Percentiles rank a stretch among this genome's conserved stretches.
These are phyloP conservation scores for Neopestalotiopsis clavispora DNA, from an alignment of 2,329 filamentous ascomycete genomes.

Conservation along the genomic window DNA sequence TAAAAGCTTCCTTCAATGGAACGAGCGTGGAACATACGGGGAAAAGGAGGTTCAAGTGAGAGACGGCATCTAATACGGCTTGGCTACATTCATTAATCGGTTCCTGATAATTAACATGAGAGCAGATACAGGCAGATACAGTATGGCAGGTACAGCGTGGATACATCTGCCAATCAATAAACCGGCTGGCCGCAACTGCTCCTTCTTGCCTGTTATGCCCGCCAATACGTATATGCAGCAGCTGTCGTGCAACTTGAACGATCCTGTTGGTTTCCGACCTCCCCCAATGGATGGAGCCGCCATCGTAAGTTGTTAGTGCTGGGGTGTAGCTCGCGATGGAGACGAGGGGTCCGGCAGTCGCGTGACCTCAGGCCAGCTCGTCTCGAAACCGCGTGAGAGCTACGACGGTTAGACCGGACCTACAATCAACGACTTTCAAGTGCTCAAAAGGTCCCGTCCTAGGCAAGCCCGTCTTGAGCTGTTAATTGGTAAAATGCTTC, in stretches of 20 bases:
- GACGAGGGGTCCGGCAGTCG: slow-evolving; percentile 16
- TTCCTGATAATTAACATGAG: background rate
- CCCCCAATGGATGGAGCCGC: background rate
- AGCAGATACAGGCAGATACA: no score
- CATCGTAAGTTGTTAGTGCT: background rate
- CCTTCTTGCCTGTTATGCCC: background rate
- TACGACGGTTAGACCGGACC: slow-evolving; percentile 11
- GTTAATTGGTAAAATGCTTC: no score
- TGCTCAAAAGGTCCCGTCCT: background rate
- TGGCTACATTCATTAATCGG: background rate
- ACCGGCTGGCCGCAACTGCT: slow-evolving; percentile 4
- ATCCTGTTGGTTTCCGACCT: background rate
- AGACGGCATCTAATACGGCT: background rate
- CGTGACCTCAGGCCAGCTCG: slow-evolving; percentile 18
- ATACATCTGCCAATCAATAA: background rate
- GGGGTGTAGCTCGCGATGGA: background rate
- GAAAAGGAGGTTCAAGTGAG: background rate
- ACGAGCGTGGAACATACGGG: background rate
- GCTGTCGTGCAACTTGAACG: background rate
- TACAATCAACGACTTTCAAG: background rate
- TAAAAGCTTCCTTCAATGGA: background rate
- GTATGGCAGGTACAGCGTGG: background rate
- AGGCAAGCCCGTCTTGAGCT: no score
- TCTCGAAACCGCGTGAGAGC: slow-evolving; percentile 13
- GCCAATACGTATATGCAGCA: background rate